These are phyloP conservation scores for Penicillium odoratum DNA, from an alignment of 495 filamentous ascomycete species.

Conservation along the genomic window DNA sequence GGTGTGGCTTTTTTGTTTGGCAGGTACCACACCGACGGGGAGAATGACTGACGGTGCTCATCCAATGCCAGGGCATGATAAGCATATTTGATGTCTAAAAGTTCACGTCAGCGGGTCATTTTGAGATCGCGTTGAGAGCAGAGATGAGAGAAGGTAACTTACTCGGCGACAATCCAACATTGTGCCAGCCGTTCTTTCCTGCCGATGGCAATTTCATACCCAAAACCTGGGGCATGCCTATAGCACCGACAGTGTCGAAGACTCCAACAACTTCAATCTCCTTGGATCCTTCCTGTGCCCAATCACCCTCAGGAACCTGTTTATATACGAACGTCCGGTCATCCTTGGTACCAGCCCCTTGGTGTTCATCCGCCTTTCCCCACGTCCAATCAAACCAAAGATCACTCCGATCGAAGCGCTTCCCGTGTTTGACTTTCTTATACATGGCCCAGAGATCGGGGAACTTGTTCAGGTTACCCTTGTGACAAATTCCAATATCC, in stretches of 20 bases:
- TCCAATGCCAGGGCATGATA: conserved; percentile 63
- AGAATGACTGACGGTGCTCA: conserved; percentile 52
- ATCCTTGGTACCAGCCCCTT: conserved; percentile 14
- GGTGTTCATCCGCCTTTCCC: conserved; percentile 26
- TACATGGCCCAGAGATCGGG: conserved; percentile 49
- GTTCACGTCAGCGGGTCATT: conserved; percentile 5
- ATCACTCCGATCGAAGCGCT: conserved; percentile 22
- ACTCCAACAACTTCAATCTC: conserved; percentile 54
- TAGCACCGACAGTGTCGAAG: conserved; percentile 58
- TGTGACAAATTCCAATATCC: conserved; percentile 48
- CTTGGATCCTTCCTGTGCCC: conserved; percentile 19
- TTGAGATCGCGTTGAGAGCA: neutral
- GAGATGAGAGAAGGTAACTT: neutral
- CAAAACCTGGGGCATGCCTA: conserved; percentile 27
- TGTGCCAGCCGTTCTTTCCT: conserved; percentile 16
- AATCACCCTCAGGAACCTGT: conserved; percentile 11
- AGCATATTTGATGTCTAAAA: conserved; percentile 51
- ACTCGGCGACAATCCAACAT: conserved; percentile 22
- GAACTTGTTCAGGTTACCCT: conserved; percentile 43
- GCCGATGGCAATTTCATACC: conserved; percentile 20
- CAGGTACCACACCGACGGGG: conserved; percentile 56
- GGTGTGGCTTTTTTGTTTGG: conserved; percentile 22
- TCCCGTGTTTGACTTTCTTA: conserved; percentile 34
- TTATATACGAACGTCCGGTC: neutral
- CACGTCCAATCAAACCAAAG: conserved; percentile 21